Base-by-base conservation (phyloP, 75 land plant species). In the Picea glauca region DNA sequence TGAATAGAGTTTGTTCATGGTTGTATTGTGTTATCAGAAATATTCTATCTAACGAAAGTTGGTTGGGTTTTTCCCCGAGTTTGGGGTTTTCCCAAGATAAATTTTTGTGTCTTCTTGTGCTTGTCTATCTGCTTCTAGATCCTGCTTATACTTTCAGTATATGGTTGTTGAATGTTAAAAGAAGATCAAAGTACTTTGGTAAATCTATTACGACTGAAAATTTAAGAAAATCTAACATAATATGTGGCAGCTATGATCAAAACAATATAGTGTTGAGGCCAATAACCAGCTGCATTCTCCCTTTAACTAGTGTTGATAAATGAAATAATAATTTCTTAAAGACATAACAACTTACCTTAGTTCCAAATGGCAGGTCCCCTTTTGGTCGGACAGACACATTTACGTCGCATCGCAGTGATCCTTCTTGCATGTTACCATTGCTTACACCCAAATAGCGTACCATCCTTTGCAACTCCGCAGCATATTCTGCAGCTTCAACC, bases 371-470 rank as follows among this genome's bases (percentile, higher is more conserved):
- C 35, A 38, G 72, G 74, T 94, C 91, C 57, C 94, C 98, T 62
- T 83, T 83, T 26, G 94, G 92, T 6, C 98, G 85, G 58, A 94
- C 85, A 78, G 98, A 96, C 65, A 96, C 86, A 85, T 96, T 96
- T 46, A 96, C 98, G 84, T 96, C 98, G 82, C 98, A 96, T 11
- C 98, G 92, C 82, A 96, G 86, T 4, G 98, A 96, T 14, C 98
- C 98, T 76, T 96, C 98, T 79, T 92, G 95, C 97, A 94, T 96
- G 79, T 94, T 94, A 13, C 98, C 98, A 89, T 94, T 96, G 77
- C 98, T 88, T 31, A 96, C 88, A 3, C 97, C 98, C 80, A 96
- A 79, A 78, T 92, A 96, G 14, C 94, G 89, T 60, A 96, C 98
- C 77, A 94, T 40, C 64, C 98, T 83, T 78, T 93, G 96, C 62